Evolutionary conservation across 140 eudicot species (phyloP), one percentile per base, ranked within the genome.

Genomic region (Senecio squalidus): DNA sequence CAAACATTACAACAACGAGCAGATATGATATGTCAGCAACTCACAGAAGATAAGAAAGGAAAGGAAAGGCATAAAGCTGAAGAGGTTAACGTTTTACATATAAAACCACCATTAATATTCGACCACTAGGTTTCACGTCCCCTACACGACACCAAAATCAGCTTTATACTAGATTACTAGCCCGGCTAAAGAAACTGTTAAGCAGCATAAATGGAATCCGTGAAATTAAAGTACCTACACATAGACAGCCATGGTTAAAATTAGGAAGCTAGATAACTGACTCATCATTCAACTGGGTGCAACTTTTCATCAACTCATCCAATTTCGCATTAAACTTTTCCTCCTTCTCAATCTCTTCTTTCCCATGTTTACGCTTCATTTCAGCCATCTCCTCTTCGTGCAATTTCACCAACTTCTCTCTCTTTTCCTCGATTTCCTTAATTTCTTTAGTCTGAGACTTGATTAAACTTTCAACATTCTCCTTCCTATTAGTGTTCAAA

Each of bases 301-400:
- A 71, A 34, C 59, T 77, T 25, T 66, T 68, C 78, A 70, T 70
- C 60, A 84, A 61, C 50, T 43, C 60, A 11, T 65, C 68, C 36
- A 72, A 41, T 7, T 54, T 75, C 0, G 62, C 68, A 50, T 70
- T 76, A 6, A 79, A 71, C 20, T 62, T 73, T 15, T 70, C 62
- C 64, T 85, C 89, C 43, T 67, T 47, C 4, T 70, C 71, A 40
- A 61, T 50, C 71, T 76, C 66, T 24, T 82, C 92, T 26, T 67
- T 73, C 66, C 23, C 31, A 8, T 77, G 68, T 56, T 64, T 71
- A 48, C 44, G 64, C 46, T 72, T 73, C 73, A 83, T 44, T 14
- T 67, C 83, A 5, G 53, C 51, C 74, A 23, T 78, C 58, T 65
- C 65, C 21, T 66, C 69, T 45, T 82, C 78, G 30, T 82, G 82